Percentiles rank a stretch among this genome's conserved stretches.
Conservation (phyloP, 306 rosid genomes). For the Mimosa bimucronata region DNA sequence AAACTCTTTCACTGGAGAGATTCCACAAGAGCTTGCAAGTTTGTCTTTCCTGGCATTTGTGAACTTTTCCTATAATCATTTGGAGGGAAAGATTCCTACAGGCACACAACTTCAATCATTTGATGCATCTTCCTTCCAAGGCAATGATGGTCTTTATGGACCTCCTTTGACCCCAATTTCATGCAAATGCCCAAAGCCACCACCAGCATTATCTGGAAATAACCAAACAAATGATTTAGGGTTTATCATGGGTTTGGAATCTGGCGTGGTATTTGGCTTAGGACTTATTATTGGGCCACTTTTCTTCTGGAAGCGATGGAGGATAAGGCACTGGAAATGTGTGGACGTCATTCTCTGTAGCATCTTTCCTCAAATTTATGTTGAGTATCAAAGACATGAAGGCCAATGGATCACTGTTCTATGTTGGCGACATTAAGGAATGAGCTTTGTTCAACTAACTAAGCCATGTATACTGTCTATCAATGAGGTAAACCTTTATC, state of each 20-base stretch:
- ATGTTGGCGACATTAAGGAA: not conserved
- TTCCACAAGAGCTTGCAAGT: constrained; percentile 30
- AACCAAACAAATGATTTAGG: too few species aligned
- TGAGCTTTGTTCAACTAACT: too few species aligned
- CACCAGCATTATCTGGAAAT: too few species aligned
- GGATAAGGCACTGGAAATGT: not conserved
- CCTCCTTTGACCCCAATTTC: too few species aligned
- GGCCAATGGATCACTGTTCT: not conserved
- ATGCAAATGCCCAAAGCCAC: too few species aligned
- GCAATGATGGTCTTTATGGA: too few species aligned
- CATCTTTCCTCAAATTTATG: not conserved
- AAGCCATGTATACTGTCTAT: not conserved
- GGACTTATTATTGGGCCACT: too few species aligned
- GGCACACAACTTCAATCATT: constrained; percentile 32
- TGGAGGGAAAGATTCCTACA: constrained; percentile 36
- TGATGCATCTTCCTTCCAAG: not conserved
- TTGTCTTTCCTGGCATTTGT: constrained; percentile 39
- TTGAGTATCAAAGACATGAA: not conserved
- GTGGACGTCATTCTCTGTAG: not conserved
- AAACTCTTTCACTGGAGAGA: constrained; percentile 37
- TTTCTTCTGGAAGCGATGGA: not conserved
- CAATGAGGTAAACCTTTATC: not conserved
- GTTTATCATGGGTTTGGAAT: too few species aligned
- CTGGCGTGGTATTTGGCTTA: too few species aligned
- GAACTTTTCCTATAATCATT: constrained; percentile 40